A percentile compares a stretch with the other conserved stretches of the same genome.
These are phyloP conservation scores for Rhamnella rubrinervis DNA, from an alignment of 331 rosid species.

Conservation along the genomic window DNA sequence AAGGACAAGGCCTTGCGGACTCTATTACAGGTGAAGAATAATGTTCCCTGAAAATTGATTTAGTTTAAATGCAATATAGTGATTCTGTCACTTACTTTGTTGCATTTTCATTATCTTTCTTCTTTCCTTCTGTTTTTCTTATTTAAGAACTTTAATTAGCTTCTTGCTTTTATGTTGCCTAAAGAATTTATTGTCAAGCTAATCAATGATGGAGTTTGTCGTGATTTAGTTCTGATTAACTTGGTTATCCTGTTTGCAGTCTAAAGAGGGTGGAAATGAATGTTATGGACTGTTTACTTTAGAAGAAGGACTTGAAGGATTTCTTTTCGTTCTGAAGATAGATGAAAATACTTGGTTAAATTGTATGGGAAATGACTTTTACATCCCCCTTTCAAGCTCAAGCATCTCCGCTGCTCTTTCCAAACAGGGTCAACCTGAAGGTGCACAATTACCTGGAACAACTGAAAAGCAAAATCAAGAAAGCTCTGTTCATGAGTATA, in stretches of 20 bases:
- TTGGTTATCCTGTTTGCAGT: conserved; percentile 50
- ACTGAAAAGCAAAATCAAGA: conserved; percentile 38
- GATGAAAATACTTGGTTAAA: conserved; percentile 69
- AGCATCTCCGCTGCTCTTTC: conserved; percentile 30
- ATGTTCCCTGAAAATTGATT: not conserved
- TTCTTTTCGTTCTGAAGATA: conserved; percentile 81
- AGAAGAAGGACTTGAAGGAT: conserved; percentile 74
- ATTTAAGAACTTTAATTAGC: conserved; percentile 21
- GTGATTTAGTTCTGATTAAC: conserved; percentile 23
- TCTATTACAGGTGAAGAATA: conserved; percentile 49
- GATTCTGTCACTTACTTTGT: conserved; percentile 4
- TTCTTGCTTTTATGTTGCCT: conserved; percentile 10
- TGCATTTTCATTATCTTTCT: not conserved
- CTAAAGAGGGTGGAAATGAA: conserved; percentile 60
- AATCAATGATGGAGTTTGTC: too few species aligned
- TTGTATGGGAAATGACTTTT: conserved; percentile 68
- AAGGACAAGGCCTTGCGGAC: conserved; percentile 82
- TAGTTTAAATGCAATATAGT: conserved; percentile 6
- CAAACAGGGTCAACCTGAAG: conserved; percentile 35
- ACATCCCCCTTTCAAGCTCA: conserved; percentile 62
- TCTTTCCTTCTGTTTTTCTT: conserved; percentile 5
- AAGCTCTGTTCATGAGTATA: conserved; percentile 43
- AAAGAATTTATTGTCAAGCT: conserved; percentile 1
- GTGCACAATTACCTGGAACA: conserved; percentile 26
- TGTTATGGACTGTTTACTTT: conserved; percentile 51